A percentile compares a stretch with the other conserved stretches of the same genome.
Evolutionary conservation across 192 early-diverging fungal genomes (phyloP).

Genomic region (Linderina pennispora): DNA sequence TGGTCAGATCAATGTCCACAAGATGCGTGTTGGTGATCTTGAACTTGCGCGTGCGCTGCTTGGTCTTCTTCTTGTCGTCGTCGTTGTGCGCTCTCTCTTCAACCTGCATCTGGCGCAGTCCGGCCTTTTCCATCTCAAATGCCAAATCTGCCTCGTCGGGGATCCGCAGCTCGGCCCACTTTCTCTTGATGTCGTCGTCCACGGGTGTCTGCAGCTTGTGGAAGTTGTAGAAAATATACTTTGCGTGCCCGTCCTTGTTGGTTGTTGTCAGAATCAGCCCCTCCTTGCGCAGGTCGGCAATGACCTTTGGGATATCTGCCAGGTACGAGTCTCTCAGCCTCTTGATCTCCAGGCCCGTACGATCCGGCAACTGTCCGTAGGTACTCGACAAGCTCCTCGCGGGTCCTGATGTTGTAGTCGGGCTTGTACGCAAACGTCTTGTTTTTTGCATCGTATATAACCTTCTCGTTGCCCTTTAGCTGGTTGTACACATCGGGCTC

Average conservation of each 20-base stretch:
- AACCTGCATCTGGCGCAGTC: conserved; percentile 66
- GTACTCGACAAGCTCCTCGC: conserved; percentile 64
- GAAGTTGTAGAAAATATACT: conserved; percentile 62
- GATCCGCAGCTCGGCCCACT: conserved; percentile 60
- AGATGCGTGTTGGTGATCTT: conserved; percentile 80
- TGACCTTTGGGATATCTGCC: conserved; percentile 20
- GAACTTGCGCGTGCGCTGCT: conserved; percentile 57
- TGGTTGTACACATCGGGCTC: conserved; percentile 52
- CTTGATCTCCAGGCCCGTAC: conserved; percentile 66
- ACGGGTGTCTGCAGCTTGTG: conserved; percentile 15
- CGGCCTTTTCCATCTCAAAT: conserved; percentile 58
- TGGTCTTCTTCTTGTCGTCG: conserved; percentile 55
- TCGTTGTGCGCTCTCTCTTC: conserved; percentile 49
- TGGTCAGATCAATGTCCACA: conserved; percentile 65
- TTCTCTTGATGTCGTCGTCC: conserved; percentile 59
- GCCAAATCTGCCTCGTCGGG: conserved; percentile 70
- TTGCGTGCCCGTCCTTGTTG: conserved; percentile 58
- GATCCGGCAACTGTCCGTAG: conserved; percentile 49
- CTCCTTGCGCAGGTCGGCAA: conserved; percentile 33
- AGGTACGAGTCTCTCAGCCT: conserved; percentile 71
- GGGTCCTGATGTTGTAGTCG: conserved; percentile 61
- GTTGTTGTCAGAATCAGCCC: conserved; percentile 57
- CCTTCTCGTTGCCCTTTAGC: conserved; percentile 58
- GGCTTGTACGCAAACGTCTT: conserved; percentile 72
- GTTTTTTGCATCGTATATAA: conserved; percentile 50